Evolutionary conservation across 768 basidiomycete genomes (phyloP).

Genomic region (Pholiota microspora): DNA sequence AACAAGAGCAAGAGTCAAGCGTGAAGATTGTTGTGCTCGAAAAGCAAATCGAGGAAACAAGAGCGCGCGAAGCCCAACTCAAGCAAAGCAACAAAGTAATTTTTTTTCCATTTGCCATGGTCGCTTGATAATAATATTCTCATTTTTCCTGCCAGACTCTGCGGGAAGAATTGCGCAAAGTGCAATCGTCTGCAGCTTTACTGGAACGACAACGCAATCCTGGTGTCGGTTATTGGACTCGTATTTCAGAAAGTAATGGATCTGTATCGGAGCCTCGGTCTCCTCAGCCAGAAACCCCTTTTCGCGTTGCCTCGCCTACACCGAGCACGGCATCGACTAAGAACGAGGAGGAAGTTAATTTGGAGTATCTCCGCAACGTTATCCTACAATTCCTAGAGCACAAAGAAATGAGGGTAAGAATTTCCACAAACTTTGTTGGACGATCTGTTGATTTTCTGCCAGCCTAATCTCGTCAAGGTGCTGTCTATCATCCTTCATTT

Average conservation of each 20-base stretch:
- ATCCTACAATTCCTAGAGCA: conserved; percentile 97
- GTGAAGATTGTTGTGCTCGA: conserved; percentile 54
- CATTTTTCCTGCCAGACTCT: conserved; percentile 52
- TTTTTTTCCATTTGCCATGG: background rate
- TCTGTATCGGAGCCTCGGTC: conserved; percentile 43
- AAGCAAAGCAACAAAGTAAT: conserved; percentile 76
- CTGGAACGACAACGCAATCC: conserved; percentile 91
- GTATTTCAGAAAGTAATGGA: conserved; percentile 32
- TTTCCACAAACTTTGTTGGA: background rate
- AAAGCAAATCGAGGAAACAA: conserved; percentile 71
- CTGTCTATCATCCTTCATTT: conserved; percentile 91
- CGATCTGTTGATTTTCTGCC: background rate
- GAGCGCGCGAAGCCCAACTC: conserved; percentile 65
- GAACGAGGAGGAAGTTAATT: conserved; percentile 88
- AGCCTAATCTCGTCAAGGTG: conserved; percentile 91
- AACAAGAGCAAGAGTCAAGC: conserved; percentile 44
- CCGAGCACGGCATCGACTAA: conserved; percentile 30
- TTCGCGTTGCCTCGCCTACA: conserved; percentile 36
- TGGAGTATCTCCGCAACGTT: conserved; percentile 95
- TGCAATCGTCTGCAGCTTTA: conserved; percentile 89
- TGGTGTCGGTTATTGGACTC: conserved; percentile 90
- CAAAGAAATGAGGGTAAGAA: conserved; percentile 93
- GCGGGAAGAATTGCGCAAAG: conserved; percentile 92
- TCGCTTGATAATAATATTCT: no score
- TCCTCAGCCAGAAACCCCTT: conserved; percentile 29